phyloP scores from a whole-genome alignment of 148 eudicot genomes.

The Chenopodium formosanum region DNA sequence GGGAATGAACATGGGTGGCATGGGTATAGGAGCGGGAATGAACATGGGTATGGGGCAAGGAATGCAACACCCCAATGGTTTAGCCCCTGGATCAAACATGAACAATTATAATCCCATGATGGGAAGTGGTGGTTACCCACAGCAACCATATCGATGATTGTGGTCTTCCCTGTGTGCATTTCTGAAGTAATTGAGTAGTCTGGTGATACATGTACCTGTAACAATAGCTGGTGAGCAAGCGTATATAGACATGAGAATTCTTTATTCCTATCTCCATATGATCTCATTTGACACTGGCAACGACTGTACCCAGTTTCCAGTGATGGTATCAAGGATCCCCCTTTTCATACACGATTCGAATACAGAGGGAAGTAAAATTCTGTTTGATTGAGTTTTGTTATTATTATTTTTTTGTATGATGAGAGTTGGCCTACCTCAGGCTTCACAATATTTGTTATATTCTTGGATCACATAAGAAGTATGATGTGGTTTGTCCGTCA shows the following conservation, averaged over 20 bases:
- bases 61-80: conserved; percentile 60
- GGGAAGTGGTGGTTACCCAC: conserved; percentile 72
- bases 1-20: conserved; percentile 8
- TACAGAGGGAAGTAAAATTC: background rate
- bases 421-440: conserved; percentile 24
- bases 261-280: background rate
- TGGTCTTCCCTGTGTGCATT: conserved; percentile 3
- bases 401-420: background rate
- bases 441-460: conserved; percentile 18
- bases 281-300: background rate
- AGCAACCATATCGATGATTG: conserved; percentile 65
- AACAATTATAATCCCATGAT: conserved; percentile 71
- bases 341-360: background rate
- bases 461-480: conserved; percentile 21
- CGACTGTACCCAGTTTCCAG: background rate
- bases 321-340: conserved; percentile 1
- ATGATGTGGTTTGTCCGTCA: background rate
- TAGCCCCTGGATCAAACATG: conserved; percentile 52
- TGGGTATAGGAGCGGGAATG: conserved; percentile 37
- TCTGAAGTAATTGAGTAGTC: conserved; percentile 6
- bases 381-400: conserved; percentile 20
- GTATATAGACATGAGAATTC: background rate
- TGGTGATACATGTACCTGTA: background rate
- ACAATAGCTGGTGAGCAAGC: conserved; percentile 2
- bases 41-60: conserved; percentile 48